Evolutionary conservation across 202 grass and related monocot species (phyloP), one percentile per base, ranked within the genome.

Genomic region (Hordeum pubiflorum): DNA sequence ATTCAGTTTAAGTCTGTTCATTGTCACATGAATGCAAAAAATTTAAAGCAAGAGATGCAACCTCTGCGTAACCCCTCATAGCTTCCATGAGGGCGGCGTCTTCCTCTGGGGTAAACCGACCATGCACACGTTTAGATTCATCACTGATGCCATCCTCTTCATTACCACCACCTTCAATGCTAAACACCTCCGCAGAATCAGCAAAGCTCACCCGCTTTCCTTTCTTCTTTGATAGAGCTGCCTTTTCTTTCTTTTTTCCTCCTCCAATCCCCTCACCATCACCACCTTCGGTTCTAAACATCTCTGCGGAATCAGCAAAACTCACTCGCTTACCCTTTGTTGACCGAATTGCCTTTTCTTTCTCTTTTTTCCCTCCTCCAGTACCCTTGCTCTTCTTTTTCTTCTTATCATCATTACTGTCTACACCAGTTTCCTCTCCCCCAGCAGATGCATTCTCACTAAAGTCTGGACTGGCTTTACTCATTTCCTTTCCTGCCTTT

Each of bases 51-150:
- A 81, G 64, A 69, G 21, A 80, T 77, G 36, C 36, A 65, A 92
- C 94, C 94, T 90, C 59, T 72, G 79, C 54, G 4, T 92, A 92
- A 17, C 83, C 71, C 21, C 39, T 63, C 24, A 94, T 89, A 38
- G 87, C 86, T 76, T 90, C 75, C 69, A 89, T 81, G 52, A 97
- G 55, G 48, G 13, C 31, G 7, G 36, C 26, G 24, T 97, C 86
- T 91, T 97, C 94, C 43, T 97, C 83, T 83, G 3, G 1, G 34
- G 89, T 83, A 72, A 91, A 97, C 37, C 87, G 73, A 69, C 91
- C 94, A 79, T 90, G 83, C 43, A 92, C 79, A 21, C 89, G n/a
- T 60, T 21, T 8, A 5, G 41, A 41, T 58, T 78, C 78, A 77
- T 29, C 34, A 21, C 55, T 69, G 40, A 6, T 29, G 31, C n/a